Evolutionary conservation across 257 asterid genomes (phyloP), one percentile per base, ranked within the genome.

Genomic region (Nemophila menziesii): DNA sequence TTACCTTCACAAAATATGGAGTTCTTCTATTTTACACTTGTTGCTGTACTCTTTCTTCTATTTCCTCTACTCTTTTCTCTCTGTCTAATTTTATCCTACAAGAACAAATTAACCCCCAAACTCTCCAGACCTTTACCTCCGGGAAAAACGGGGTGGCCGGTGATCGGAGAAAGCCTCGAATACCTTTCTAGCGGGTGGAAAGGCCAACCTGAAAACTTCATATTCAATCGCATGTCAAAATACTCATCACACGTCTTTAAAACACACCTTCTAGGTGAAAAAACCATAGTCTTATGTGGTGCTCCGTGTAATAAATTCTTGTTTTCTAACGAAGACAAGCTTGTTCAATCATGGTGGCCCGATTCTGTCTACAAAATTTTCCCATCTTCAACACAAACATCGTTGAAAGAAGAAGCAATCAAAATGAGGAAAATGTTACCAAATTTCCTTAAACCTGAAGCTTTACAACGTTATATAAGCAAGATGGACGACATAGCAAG

Each of bases 341-440:
- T 77, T 2, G 79, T 77, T 5, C 77, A 70, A 44, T 49, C 73
- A 22, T 77, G 86, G 82, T 77, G 81, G 77, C 86, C 82, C 5
- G 46, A 39, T 11, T 72, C 82, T 0, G 73, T 77, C 0, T 52
- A 66, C 64, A 69, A 69, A 22, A 43, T 74, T 1, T 75, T 75
- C 43, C 83, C 77, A 0, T 74, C 72, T 12, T 64, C 76, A 0
- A 46, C 54, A 0, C 77, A 75, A 52, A 61, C 74, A 10, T 75
- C 83, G 0, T 64, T 77, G 1, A 69, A 62, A 40, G 82, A 70
- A 60, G 86, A 77, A 40, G 82, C 79, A 1, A 73, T 67, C 20
- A 77, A 72, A 34, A 67, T 73, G 79, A 66, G 76, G 16, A 77
- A 77, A 33, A 61, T 77, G 86, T 79, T 77, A 1, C 86, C 86